Conservation (phyloP, 768 basidiomycete genomes). For the Astraeus odoratus region DNA sequence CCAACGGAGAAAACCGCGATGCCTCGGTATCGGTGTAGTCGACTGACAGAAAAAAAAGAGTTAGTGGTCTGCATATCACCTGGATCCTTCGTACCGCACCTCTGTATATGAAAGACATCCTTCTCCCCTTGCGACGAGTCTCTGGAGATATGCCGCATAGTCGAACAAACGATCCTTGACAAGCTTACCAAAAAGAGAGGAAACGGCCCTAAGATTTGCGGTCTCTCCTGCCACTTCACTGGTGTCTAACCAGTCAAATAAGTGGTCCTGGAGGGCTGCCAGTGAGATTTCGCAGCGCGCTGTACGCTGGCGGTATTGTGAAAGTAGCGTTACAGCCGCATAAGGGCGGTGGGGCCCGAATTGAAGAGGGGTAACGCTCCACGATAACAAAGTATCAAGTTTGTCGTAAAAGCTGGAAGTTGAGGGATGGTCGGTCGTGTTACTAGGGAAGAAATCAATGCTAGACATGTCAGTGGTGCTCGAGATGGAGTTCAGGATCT, state of each 20-base stretch:
- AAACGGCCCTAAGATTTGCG: conserved; percentile 50
- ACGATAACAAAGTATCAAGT: conserved; percentile 68
- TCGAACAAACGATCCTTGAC: conserved; percentile 66
- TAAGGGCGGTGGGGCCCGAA: conserved; percentile 78
- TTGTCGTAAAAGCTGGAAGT: conserved; percentile 52
- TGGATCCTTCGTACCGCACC: conserved; percentile 28
- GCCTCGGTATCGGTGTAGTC: conserved; percentile 40
- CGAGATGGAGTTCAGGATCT: conserved; percentile 77
- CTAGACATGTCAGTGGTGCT: conserved; percentile 52
- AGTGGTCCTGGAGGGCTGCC: conserved; percentile 61
- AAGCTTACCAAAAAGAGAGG: conserved; percentile 66
- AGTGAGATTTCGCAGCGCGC: conserved; percentile 57
- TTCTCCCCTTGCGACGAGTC: conserved; percentile 77
- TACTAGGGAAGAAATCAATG: conserved; percentile 52
- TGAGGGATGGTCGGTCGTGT: conserved; percentile 28
- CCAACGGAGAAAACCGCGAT: conserved; percentile 62
- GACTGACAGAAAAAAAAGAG: conserved; percentile 5
- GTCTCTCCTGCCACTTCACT: conserved; percentile 53
- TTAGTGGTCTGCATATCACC: background rate
- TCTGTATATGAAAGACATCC: conserved; percentile 46
- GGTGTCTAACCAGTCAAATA: conserved; percentile 78
- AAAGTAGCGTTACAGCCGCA: conserved; percentile 64
- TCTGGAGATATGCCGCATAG: conserved; percentile 68
- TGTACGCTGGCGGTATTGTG: conserved; percentile 54
- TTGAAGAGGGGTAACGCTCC: conserved; percentile 75